phyloP scores from a whole-genome alignment of 805 yeast species.

The Wickerhamiella occidentalis region DNA sequence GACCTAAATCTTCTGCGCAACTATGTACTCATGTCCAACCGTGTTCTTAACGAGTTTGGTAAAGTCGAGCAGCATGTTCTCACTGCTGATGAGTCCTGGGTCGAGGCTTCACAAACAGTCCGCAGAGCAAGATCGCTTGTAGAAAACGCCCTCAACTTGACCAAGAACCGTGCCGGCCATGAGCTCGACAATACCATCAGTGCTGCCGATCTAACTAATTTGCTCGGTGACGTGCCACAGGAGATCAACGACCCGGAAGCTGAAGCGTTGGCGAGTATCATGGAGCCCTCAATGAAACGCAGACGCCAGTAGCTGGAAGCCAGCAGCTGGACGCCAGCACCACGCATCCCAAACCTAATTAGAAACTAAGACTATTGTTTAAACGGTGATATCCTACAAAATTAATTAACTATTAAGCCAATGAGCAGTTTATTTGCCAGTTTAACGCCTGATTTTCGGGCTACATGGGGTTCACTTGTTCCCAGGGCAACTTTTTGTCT shows the following conservation, averaged over 20 bases:
- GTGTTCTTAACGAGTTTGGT: conserved; percentile 5
- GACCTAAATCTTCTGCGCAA: conserved; percentile 9
- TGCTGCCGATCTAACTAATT: conserved; percentile 3
- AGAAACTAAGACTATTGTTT: too few species aligned
- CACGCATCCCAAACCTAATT: too few species aligned
- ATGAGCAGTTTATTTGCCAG: too few species aligned
- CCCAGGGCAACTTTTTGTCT: too few species aligned
- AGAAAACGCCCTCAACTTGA: conserved; percentile 8
- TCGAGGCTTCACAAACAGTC: conserved; percentile 5
- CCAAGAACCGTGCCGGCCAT: conserved; percentile 9
- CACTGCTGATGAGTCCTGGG: conserved; percentile 11
- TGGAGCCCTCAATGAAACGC: not conserved
- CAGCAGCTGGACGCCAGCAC: too few species aligned
- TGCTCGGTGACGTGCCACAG: conserved; percentile 1
- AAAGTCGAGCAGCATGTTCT: conserved; percentile 11
- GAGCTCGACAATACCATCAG: conserved; percentile 6
- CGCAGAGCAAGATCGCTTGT: conserved; percentile 2
- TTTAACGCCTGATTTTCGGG: too few species aligned
- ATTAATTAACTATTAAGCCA: too few species aligned
- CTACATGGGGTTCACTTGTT: too few species aligned
- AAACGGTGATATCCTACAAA: too few species aligned
- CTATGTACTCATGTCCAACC: conserved; percentile 7
- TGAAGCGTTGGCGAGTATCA: not conserved
- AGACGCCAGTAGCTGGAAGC: conserved; percentile 5
- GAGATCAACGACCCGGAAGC: not conserved